Base-by-base conservation (phyloP, 192 early-diverging fungal species). In the Spizellomyces punctatus region DNA sequence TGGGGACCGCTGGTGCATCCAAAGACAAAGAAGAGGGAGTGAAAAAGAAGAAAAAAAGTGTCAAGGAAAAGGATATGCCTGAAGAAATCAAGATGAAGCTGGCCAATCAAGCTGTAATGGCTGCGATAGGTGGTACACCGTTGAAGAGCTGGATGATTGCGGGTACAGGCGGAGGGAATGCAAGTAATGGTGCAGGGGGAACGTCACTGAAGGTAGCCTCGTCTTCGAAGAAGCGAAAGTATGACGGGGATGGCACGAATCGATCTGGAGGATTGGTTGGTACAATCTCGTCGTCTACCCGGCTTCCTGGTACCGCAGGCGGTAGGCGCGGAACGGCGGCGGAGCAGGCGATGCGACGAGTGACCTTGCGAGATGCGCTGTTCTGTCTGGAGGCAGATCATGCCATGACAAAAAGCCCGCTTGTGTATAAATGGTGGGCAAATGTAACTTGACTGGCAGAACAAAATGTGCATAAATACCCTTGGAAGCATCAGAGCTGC, bases 101-200 rank as follows among this genome's bases (percentile, higher is more conserved):
- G n/a, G 71, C 71, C 21, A 72, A 72, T 48, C 57, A 63, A 43
- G 71, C 71, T 6, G 22, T 72, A 10, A 17, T 58, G 21, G 41
- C 43, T 6, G 60, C 63, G 47, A 63, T 72, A 12, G 71, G 71
- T 5, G 71, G 71, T 10, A 60, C 46, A 16, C 43, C 21, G 12
- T 56, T 64, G 62, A 72, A 64, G 42, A 72, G 71, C 46, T 72
- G 71, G 71, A 72, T 72, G 71, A 36, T 64, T 17, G 71, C 61
- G 16, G 71, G 71, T 12, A 63, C 48, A 12, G 48, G 58, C 48
- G 47, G 41, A 12, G 55, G 66, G 7, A 46, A n/a, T 22, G 68
- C 44, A 42, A 46, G 10, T 4, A 10, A 16, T 61, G 59, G 59
- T 2, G 12, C 59, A 12, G 59, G 19, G 14, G 59, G 59, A 10